These are phyloP conservation scores for Colletotrichum lini DNA, from an alignment of 2,329 filamentous ascomycete genomes.

Conservation along the genomic window DNA sequence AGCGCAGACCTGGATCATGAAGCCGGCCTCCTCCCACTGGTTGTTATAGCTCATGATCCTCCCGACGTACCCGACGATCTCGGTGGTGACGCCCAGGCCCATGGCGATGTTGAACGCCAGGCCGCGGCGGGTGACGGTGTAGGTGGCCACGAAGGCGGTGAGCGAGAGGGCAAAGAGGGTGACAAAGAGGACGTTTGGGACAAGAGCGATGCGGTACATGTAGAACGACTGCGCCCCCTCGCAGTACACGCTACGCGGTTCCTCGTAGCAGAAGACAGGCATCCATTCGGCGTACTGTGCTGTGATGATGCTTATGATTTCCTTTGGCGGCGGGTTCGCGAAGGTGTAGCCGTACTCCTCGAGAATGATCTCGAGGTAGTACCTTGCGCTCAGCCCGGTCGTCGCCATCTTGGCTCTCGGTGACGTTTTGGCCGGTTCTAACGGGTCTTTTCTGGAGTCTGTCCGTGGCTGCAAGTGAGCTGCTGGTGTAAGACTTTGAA, in stretches of 20 bases:
- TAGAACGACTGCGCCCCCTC: slow-evolving; percentile 58
- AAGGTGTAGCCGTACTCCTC: not conserved
- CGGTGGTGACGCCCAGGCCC: slow-evolving; percentile 65
- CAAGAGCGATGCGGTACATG: slow-evolving; percentile 67
- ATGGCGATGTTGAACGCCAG: slow-evolving; percentile 68
- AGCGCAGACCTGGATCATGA: slow-evolving; percentile 71
- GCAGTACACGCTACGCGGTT: slow-evolving; percentile 50
- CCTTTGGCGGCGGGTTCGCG: slow-evolving; percentile 6
- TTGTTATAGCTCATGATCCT: slow-evolving; percentile 70
- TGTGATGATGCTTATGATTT: slow-evolving; percentile 7
- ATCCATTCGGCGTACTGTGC: not conserved
- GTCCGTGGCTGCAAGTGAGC: not conserved
- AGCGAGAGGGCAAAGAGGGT: slow-evolving; percentile 64
- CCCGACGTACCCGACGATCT: slow-evolving; percentile 72
- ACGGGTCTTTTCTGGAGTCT: not conserved
- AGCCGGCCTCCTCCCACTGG: slow-evolving; percentile 62
- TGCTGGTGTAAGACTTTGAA: too few relatives aligned
- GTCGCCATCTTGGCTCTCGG: not conserved
- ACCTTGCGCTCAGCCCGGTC: not conserved
- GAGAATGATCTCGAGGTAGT: not conserved
- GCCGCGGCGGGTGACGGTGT: slow-evolving; percentile 61
- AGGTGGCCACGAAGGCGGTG: slow-evolving; percentile 57
- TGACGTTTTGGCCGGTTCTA: not conserved
- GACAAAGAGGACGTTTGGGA: slow-evolving; percentile 67
- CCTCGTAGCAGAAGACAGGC: slow-evolving; percentile 47